A percentile compares a stretch with the other conserved stretches of the same genome.
Evolutionary conservation across 2,329 filamentous ascomycete species (phyloP).

Genomic region (Graphilbum ipis-grandicollis): DNA sequence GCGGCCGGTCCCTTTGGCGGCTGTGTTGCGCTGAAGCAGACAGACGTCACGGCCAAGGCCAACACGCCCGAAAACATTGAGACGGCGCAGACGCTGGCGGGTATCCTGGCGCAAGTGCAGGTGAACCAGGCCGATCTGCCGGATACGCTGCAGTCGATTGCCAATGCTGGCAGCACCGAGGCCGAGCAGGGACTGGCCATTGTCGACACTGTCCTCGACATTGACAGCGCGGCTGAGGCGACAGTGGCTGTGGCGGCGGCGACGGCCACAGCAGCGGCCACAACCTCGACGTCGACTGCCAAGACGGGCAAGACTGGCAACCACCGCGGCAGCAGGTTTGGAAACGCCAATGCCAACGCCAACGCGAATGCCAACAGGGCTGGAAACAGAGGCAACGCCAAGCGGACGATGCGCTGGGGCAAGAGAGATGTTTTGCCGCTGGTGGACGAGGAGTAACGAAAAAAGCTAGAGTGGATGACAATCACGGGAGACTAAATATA

Average conservation of each 20-base stretch:
- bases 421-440: neutral
- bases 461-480: no score
- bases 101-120: slow-evolving; percentile 28
- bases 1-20: slow-evolving; percentile 29
- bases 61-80: slow-evolving; percentile 27
- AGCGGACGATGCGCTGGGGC: slow-evolving; percentile 1
- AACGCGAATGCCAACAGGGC: neutral
- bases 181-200: slow-evolving; percentile 15
- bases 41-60: slow-evolving; percentile 21
- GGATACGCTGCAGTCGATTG: slow-evolving; percentile 26
- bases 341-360: neutral
- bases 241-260: slow-evolving; percentile 7
- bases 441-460: no score
- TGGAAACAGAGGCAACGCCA: neutral
- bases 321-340: no score
- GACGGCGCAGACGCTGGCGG: slow-evolving; percentile 26
- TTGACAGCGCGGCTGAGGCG: slow-evolving; percentile 9
- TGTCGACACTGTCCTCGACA: slow-evolving; percentile 14
- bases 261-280: neutral
- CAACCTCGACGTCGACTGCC: neutral
- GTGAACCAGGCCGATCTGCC: slow-evolving; percentile 33
- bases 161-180: slow-evolving; percentile 17
- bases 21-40: slow-evolving; percentile 39
- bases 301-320: no score
- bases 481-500: no score